Base-by-base conservation (phyloP, 768 basidiomycete genomes). In the Mrakia blollopis region DNA sequence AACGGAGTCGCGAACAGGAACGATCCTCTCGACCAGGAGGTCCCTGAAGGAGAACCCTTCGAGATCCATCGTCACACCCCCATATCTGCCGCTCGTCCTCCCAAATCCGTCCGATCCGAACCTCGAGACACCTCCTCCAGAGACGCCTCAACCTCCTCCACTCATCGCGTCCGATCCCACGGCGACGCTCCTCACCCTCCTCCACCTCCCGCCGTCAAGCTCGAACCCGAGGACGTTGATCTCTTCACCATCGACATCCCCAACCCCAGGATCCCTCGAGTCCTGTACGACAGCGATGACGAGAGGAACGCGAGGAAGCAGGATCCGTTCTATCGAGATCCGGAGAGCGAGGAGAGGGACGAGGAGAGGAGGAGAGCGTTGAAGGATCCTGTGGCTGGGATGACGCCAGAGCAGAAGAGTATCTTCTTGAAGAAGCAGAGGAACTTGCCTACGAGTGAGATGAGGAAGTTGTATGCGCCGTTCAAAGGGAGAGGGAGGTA, bases 401-500 rank as follows among this genome's bases (percentile, higher is more conserved):
- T 82, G 73, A 76, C 80, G 21, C 80, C 80, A 0, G 79, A 63
- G 11, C 76, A 83, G 62, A 80, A 80, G 67, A 79, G 79, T 3
- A 23, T 65, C 30, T 68, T 80, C 65, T 47, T 79, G 60, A 80
- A 79, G 73, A 74, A 65, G 65, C 47, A 82, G 7, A 78, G 74
- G 30, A 80, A 78, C 65, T 70, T 81, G 70, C 71, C 79, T 2
- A 63, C 70, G n/a, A 60, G 62, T 52, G 81, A 81, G 60, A 79
- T 79, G 75, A 73, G 77, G 47, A 79, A 79, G 76, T 39, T 81
- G 16, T 82, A 81, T 67, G 78, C 75, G 35, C 54, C 57, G 23
- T 83, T 81, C 72, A 82, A 83, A 76, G 82, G 80, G 7, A 80
- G 81, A 60, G 83, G 82, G 37, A 62, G 82, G 63, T 82, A 83